phyloP scores from a whole-genome alignment of 306 rosid genomes.

The Benincasa hispida region DNA sequence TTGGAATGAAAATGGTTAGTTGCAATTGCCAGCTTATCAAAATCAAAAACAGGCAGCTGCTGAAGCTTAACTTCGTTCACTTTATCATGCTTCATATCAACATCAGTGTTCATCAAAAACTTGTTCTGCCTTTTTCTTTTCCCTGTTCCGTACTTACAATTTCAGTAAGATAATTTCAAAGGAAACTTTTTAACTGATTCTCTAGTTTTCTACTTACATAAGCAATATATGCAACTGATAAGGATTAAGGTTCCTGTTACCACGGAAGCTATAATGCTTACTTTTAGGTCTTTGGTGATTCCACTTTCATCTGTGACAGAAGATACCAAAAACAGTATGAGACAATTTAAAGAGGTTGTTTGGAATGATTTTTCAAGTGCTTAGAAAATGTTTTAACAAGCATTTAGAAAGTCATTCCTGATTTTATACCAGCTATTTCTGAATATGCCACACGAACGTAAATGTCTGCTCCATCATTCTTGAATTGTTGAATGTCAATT shows the following conservation, averaged over 20 bases:
- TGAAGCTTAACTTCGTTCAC: neutral
- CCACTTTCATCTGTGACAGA: neutral
- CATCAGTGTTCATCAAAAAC: neutral
- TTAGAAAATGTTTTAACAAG: no score
- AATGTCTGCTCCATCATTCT: neutral
- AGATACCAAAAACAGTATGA: neutral
- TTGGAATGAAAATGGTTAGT: neutral
- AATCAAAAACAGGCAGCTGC: neutral
- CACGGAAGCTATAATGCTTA: neutral
- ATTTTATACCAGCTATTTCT: neutral
- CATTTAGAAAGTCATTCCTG: no score
- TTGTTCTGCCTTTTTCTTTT: neutral
- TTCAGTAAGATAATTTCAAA: neutral
- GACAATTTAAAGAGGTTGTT: no score
- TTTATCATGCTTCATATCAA: neutral
- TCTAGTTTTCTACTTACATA: conserved; percentile 3
- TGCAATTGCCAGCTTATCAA: neutral
- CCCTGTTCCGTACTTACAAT: neutral
- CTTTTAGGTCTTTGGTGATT: neutral
- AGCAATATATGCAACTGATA: neutral
- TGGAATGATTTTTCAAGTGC: no score
- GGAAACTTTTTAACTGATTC: neutral
- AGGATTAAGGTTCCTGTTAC: conserved; percentile 5
- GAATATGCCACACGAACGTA: conserved; percentile 5
- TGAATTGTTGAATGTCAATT: conserved; percentile 16